Percentiles rank a stretch among this genome's conserved stretches.
These are phyloP conservation scores for Zelonia costaricensis DNA, from an alignment of 208 protist species.

Conservation along the genomic window DNA sequence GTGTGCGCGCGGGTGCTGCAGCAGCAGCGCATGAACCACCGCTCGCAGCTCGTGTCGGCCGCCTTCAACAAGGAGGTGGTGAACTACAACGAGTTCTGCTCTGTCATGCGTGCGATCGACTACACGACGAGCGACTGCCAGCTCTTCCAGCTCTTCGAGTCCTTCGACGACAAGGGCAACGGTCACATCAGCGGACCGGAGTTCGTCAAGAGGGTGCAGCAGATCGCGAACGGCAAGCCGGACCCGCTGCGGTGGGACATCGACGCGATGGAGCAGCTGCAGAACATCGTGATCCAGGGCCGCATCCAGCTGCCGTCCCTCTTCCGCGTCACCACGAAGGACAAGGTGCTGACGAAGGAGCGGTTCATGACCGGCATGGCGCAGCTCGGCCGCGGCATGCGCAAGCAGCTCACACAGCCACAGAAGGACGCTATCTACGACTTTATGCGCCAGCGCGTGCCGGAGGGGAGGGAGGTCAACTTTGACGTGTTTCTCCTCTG, in stretches of 20 bases:
- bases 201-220: slow-evolving; percentile 64
- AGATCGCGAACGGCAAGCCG: slow-evolving; percentile 41
- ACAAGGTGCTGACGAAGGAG: slow-evolving; percentile 58
- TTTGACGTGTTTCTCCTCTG: slow-evolving; percentile 74
- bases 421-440: slow-evolving; percentile 82
- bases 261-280: slow-evolving; percentile 85
- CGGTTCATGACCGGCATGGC: slow-evolving; percentile 67
- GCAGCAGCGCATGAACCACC: slow-evolving; percentile 81
- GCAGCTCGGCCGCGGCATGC: slow-evolving; percentile 76
- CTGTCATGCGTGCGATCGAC: slow-evolving; percentile 81
- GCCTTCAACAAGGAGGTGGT: slow-evolving; percentile 79
- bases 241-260: slow-evolving; percentile 82
- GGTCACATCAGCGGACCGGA: slow-evolving; percentile 73
- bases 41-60: slow-evolving; percentile 70
- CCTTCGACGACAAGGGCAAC: slow-evolving; percentile 58
- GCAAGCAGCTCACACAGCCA: slow-evolving; percentile 71
- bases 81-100: slow-evolving; percentile 89
- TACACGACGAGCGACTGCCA: slow-evolving; percentile 81
- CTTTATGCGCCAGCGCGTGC: slow-evolving; percentile 51
- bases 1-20: slow-evolving; percentile 61
- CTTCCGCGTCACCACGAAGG: slow-evolving; percentile 64
- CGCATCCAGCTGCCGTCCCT: slow-evolving; percentile 66
- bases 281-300: slow-evolving; percentile 87
- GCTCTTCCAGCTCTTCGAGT: slow-evolving; percentile 85
- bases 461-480: slow-evolving; percentile 39